A percentile compares a stretch with the other conserved stretches of the same genome.
Evolutionary conservation across 1,284 basidiomycete genomes (phyloP).

Genomic region (Apiotrichum domesticum): DNA sequence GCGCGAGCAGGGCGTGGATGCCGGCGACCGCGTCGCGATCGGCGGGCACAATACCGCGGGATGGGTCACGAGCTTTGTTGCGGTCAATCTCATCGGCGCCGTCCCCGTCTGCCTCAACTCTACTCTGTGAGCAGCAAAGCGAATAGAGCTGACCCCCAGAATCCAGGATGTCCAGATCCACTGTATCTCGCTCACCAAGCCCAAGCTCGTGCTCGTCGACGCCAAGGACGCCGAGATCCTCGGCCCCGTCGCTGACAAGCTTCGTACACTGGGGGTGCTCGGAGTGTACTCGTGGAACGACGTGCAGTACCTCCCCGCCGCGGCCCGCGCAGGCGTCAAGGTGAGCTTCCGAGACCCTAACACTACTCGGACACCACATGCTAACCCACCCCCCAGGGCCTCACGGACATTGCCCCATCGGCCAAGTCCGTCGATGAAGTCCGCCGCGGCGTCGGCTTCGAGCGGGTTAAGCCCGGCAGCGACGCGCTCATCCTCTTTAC

Average conservation of each 20-base stretch:
- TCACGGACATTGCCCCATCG: background rate
- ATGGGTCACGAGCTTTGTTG: slow-evolving; percentile 35
- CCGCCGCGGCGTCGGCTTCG: slow-evolving; percentile 6
- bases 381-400: background rate
- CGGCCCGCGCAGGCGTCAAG: background rate
- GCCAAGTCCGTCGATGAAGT: slow-evolving; percentile 5
- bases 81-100: slow-evolving; percentile 35
- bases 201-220: slow-evolving; percentile 32
- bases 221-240: slow-evolving; percentile 24
- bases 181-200: slow-evolving; percentile 25
- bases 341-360: background rate
- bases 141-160: background rate
- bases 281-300: slow-evolving; percentile 11
- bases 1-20: slow-evolving; percentile 24
- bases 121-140: slow-evolving; percentile 29
- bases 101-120: slow-evolving; percentile 38
- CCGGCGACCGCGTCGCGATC: slow-evolving; percentile 31
- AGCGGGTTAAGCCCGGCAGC: slow-evolving; percentile 22
- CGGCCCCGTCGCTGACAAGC: slow-evolving; percentile 4
- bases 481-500: slow-evolving; percentile 40
- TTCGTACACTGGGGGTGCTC: slow-evolving; percentile 1
- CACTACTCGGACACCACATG: background rate
- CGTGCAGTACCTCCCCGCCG: background rate
- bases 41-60: slow-evolving; percentile 32
- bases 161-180: slow-evolving; percentile 21